Base-by-base conservation (phyloP, 2,329 filamentous ascomycete species). In the Davidsoniella australis region DNA sequence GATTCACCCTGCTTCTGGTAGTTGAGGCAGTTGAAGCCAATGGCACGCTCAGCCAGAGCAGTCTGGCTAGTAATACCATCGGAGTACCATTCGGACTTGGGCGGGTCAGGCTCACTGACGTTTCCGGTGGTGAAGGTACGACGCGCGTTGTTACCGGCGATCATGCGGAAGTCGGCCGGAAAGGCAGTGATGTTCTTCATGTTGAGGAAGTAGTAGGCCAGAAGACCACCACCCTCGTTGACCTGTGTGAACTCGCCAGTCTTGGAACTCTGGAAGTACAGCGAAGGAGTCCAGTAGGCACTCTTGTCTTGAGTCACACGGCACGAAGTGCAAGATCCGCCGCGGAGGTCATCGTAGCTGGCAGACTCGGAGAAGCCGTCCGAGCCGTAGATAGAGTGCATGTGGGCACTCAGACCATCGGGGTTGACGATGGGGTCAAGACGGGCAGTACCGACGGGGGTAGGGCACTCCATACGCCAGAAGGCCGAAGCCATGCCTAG, bases 11-110 rank as follows among this genome's bases (percentile, higher is more conserved):
- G 58, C 20, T 64, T 68, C 29, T 57, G 58, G 61, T 95, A 95
- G 74, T 96, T 80, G 53, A 98, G 67, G 65, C 91, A 96, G 71
- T 96, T 96, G 75, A 94, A 94, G 3, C 91, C 89, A 24, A 95
- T 58, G 8, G 88, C 85, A 54, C 88, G 86, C 68, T 94, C 82
- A 46, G 67, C 68, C 37, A 95, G 73, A 47, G 79, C 75, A 14
- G 65, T 63, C 67, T 94, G 87, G 43, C 60, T 64, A 9, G 80
- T 82, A 58, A 75, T 73, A 53, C 80, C 75, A 4, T 77, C 66
- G 2, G 64, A 60, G 20, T 64, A 64, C 88, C 88, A 95, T 20
- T 64, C 55, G 10, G 84, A 86, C 65, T 86, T 85, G 53, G 66
- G 65, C 2, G 76, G 70, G 55, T 80, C 76, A 20, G 76, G 72